Evolutionary conservation across 768 basidiomycete species (phyloP).

Genomic region (Kwoniella sp.): DNA sequence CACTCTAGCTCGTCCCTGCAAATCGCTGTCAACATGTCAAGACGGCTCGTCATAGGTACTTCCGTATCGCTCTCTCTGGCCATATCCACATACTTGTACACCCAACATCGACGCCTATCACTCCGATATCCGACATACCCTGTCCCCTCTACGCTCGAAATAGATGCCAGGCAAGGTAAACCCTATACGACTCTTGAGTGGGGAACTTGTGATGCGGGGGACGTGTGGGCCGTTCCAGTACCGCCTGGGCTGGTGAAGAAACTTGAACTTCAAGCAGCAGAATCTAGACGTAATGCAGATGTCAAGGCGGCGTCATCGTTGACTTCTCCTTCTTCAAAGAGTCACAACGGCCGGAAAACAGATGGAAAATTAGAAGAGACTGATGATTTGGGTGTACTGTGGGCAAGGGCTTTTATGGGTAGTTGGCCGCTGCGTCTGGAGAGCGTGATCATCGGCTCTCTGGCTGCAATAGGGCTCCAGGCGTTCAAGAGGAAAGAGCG

Average conservation of each 20-base stretch:
- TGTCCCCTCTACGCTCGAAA: not conserved
- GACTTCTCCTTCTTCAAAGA: too few relatives aligned
- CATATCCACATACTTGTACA: not conserved
- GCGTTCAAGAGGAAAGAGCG: not conserved
- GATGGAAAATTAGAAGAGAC: not conserved
- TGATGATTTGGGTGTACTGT: not conserved
- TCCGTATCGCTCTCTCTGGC: not conserved
- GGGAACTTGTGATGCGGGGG: conserved; percentile 6
- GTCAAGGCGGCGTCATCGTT: not conserved
- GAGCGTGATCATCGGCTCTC: not conserved
- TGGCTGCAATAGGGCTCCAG: not conserved
- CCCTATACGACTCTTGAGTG: conserved; percentile 6
- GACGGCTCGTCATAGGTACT: not conserved
- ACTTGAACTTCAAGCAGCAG: too few relatives aligned
- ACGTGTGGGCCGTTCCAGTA: conserved; percentile 12
- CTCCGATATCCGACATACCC: not conserved
- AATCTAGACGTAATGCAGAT: not conserved
- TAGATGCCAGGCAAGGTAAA: not conserved
- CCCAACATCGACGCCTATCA: not conserved
- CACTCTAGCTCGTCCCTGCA: too few relatives aligned
- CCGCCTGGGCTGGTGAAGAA: not conserved
- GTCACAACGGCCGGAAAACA: not conserved
- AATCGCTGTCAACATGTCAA: not conserved
- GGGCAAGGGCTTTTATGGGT: conserved; percentile 12
- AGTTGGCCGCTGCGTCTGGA: conserved; percentile 6